These are phyloP conservation scores for Lignosus rhinocerotis DNA, from an alignment of 1,284 basidiomycete species.

Conservation along the genomic window DNA sequence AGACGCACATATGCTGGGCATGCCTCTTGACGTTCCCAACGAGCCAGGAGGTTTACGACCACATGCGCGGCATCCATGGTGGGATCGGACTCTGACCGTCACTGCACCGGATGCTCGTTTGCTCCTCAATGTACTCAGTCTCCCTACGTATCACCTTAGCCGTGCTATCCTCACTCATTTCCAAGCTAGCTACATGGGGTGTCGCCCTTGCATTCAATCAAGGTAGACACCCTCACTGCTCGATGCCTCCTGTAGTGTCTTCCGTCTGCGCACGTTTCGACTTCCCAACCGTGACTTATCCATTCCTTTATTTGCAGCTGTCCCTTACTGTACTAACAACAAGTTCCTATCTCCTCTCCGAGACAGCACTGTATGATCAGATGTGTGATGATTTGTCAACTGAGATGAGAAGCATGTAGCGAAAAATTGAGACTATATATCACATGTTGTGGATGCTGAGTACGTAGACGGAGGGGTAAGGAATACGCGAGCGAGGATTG, in stretches of 20 bases:
- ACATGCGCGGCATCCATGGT: constrained; percentile 55
- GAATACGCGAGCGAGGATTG: background rate
- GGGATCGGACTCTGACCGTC: constrained; percentile 35
- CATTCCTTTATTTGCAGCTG: background rate
- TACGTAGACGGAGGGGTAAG: background rate
- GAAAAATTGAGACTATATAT: constrained; percentile 13
- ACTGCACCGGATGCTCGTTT: too few relatives aligned
- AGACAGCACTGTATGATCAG: background rate
- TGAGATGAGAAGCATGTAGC: background rate
- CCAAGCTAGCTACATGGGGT: too few relatives aligned
- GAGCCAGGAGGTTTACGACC: constrained; percentile 58
- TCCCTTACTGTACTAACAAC: background rate
- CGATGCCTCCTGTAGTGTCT: background rate
- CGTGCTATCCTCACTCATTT: background rate
- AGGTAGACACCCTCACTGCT: background rate
- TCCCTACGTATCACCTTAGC: too few relatives aligned
- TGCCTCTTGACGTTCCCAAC: constrained; percentile 65
- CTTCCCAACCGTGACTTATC: background rate
- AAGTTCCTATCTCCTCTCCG: background rate
- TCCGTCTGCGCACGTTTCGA: background rate
- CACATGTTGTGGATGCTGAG: constrained; percentile 4
- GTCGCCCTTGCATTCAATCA: too few relatives aligned
- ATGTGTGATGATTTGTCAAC: background rate
- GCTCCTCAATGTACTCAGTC: background rate
- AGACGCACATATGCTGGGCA: constrained; percentile 76